These are phyloP conservation scores for Calonectria montana DNA, from an alignment of 2,329 filamentous ascomycete species.

Conservation along the genomic window DNA sequence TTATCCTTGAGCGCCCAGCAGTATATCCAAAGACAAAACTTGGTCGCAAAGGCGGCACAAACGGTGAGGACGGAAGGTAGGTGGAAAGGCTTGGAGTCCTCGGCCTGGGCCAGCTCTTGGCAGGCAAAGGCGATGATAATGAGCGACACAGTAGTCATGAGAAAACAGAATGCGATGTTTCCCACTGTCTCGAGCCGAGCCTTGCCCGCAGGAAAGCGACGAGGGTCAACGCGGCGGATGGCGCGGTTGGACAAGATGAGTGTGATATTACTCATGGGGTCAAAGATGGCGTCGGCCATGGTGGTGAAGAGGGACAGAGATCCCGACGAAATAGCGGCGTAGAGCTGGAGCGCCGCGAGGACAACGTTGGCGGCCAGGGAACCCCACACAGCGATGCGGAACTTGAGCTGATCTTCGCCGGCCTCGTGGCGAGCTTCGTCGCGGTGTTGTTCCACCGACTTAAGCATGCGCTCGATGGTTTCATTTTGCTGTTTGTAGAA, in stretches of 20 bases:
- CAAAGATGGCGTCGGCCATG: constrained; percentile 95
- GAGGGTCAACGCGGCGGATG: constrained; percentile 85
- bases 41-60: constrained; percentile 84
- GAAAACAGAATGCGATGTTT: constrained; percentile 95
- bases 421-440: constrained; percentile 84
- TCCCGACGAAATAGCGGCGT: constrained; percentile 85
- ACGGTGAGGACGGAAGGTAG: constrained; percentile 89
- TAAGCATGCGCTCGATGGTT: constrained; percentile 90
- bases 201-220: constrained; percentile 91
- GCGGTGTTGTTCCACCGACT: constrained; percentile 91
- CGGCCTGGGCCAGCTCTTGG: constrained; percentile 71
- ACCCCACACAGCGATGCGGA: constrained; percentile 73
- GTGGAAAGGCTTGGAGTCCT: constrained; percentile 74
- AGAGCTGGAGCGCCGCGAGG: constrained; percentile 85
- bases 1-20: constrained; percentile 92
- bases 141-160: constrained; percentile 93
- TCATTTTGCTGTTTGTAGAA: constrained; percentile 96
- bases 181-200: constrained; percentile 94
- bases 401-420: constrained; percentile 83
- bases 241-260: constrained; percentile 89
- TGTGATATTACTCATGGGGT: constrained; percentile 88
- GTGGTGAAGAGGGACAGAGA: constrained; percentile 98
- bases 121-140: constrained; percentile 92
- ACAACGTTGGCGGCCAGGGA: constrained; percentile 84
- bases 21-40: constrained; percentile 86